Base-by-base conservation (phyloP, 2,329 filamentous ascomycete species). In the Fusarium illudens region DNA sequence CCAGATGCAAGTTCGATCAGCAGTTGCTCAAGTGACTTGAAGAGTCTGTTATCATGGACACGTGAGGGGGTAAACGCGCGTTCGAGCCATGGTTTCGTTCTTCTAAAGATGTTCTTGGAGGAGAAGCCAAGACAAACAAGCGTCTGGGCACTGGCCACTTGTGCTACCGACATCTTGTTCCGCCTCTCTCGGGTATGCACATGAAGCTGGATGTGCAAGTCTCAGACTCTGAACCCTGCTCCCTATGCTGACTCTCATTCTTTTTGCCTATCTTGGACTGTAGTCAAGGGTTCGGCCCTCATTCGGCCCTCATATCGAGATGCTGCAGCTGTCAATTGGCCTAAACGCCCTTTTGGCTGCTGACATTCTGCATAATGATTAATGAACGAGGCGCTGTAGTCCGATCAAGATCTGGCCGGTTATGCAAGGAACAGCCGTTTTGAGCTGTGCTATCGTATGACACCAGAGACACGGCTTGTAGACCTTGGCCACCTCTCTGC, bases 361-460 rank as follows among this genome's bases (percentile, higher is more conserved):
- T n/a, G 12, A n/a, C 29, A 10, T 22, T 17, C 20, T 7, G 27
- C 20, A 19, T 17, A 12, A 36, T 22, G 15, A 36, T 13, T 17
- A 12, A 36, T 22, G 15, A 36, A 17, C 10, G 48, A 25, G 48
- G 29, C 30, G 48, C 32, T 9, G 6, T 37, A 19, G 13, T 25
- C 30, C 19, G 15, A 34, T 17, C 13, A 27, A 34, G 32, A 25
- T 27, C 19, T 17, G 15, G 20, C 49, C 19, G 10, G 20, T 25
- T 52, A 36, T 33, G 48, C 48, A 50, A 50, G 48, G 48, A 50
- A 50, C 48, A 22, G 48, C 32, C 49, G 49, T 50, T 52, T 34
- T 6, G 11, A 17, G 20, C 13, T 27, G 49, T 19, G 20, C 22
- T 27, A 17, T 52, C 32, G 11, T 52, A 29, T 17, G 49, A 27